Percentiles rank a stretch among this genome's conserved stretches.
These are phyloP conservation scores for Beauveria asiatica DNA, from an alignment of 2,329 filamentous ascomycete species.

Conservation along the genomic window DNA sequence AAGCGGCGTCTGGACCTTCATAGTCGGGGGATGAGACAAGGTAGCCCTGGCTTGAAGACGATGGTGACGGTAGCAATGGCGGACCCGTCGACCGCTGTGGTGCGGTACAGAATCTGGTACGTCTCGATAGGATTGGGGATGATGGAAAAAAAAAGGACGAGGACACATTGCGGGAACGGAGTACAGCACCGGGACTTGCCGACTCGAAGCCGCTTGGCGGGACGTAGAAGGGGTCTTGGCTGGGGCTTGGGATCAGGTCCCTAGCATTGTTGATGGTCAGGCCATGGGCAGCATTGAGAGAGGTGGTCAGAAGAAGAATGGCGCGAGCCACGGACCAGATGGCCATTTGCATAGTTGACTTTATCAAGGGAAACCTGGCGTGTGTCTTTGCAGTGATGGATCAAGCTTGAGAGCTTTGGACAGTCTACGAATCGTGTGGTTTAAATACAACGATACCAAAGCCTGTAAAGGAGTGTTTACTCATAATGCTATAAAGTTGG, in stretches of 20 bases:
- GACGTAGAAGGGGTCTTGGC: constrained; percentile 5
- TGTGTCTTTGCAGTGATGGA: too few relatives aligned
- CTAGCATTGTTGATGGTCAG: background rate
- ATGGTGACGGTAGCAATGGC: constrained; percentile 7
- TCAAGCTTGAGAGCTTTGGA: too few relatives aligned
- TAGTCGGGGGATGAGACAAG: background rate
- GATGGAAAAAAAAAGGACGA: background rate
- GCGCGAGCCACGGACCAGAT: background rate
- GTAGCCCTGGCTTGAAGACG: constrained; percentile 8
- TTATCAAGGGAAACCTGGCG: too few relatives aligned
- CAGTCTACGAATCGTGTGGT: too few relatives aligned
- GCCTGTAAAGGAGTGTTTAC: too few relatives aligned
- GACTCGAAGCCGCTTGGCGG: constrained; percentile 7
- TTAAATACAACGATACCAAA: too few relatives aligned
- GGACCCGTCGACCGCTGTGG: constrained; percentile 1
- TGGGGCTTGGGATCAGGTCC: background rate
- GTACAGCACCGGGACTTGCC: background rate
- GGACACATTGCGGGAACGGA: background rate
- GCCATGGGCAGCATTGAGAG: background rate
- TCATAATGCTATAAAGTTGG: too few relatives aligned
- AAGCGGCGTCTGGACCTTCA: background rate
- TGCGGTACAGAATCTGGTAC: constrained; percentile 7
- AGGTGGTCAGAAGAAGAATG: background rate
- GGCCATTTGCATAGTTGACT: background rate
- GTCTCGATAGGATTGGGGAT: background rate